Percentiles rank a stretch among this genome's conserved stretches.
Conservation (phyloP, 1,284 basidiomycete genomes). For the Ceratobasidium sp. region DNA sequence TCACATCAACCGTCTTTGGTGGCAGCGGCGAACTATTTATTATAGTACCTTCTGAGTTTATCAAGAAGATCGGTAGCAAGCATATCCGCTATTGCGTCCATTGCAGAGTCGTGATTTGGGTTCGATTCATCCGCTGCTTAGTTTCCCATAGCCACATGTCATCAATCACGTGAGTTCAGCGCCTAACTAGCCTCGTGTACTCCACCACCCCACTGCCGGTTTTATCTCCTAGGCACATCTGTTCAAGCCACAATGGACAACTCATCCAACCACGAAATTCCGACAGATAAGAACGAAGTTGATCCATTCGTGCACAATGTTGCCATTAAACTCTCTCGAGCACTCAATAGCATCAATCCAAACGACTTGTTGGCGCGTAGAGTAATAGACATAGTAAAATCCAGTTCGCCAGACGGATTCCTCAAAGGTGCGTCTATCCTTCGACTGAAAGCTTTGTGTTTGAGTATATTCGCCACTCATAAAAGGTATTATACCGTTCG, state of each 20-base stretch:
- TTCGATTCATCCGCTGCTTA: not conserved
- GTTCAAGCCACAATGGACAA: slow-evolving; percentile 10
- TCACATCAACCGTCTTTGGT: not conserved
- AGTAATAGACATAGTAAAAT: slow-evolving; percentile 82
- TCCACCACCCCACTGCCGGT: not conserved
- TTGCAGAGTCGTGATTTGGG: slow-evolving; percentile 5
- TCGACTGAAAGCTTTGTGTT: not conserved
- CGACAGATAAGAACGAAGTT: slow-evolving; percentile 36
- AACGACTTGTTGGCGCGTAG: slow-evolving; percentile 83
- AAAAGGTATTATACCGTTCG: slow-evolving; percentile 46
- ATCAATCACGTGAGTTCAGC: not conserved
- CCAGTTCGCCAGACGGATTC: slow-evolving; percentile 72
- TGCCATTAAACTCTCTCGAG: slow-evolving; percentile 82
- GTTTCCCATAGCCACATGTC: not conserved
- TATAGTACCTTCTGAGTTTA: slow-evolving; percentile 25
- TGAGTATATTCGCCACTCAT: slow-evolving; percentile 39
- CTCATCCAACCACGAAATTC: not conserved
- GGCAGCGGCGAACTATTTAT: not conserved
- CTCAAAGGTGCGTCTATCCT: slow-evolving; percentile 59
- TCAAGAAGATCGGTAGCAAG: slow-evolving; percentile 25
- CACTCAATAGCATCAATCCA: slow-evolving; percentile 80
- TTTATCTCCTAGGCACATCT: not conserved
- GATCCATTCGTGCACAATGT: slow-evolving; percentile 78
- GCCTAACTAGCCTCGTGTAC: not conserved
- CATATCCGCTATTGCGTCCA: slow-evolving; percentile 29